Conservation (phyloP, 176 grass and related monocot genomes). For the Aegilops bicornis region DNA sequence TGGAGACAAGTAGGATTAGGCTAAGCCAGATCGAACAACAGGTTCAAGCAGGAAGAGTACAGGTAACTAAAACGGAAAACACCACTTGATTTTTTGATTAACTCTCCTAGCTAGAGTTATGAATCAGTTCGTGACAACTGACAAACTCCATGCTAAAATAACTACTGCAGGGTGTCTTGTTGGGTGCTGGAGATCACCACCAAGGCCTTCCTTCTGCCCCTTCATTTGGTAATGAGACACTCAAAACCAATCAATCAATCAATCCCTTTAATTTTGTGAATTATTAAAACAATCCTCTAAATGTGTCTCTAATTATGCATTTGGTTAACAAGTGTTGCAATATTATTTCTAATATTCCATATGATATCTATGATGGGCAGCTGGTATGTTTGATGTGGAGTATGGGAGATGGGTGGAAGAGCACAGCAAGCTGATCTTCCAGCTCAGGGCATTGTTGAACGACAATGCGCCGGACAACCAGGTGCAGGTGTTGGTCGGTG, state of each 20-base stretch:
- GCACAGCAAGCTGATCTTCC: conserved; percentile 63
- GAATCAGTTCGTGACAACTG: neutral
- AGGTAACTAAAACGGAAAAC: conserved; percentile 34
- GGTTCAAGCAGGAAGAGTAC: conserved; percentile 63
- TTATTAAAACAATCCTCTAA: neutral
- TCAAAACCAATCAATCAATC: neutral
- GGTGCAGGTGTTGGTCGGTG: conserved; percentile 51
- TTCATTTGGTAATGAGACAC: conserved; percentile 42
- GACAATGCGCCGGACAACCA: conserved; percentile 53
- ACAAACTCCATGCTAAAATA: conserved; percentile 9
- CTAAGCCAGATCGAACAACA: conserved; percentile 75
- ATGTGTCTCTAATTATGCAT: neutral
- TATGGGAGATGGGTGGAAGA: conserved; percentile 72
- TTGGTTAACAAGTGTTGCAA: neutral
- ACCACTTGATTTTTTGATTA: neutral
- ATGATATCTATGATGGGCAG: conserved; percentile 29
- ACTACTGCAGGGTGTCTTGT: conserved; percentile 39
- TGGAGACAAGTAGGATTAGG: conserved; percentile 74
- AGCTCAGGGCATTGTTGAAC: conserved; percentile 57
- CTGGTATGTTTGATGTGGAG: conserved; percentile 57
- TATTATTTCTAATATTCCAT: neutral
- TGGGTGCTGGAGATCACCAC: conserved; percentile 31
- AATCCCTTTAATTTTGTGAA: neutral
- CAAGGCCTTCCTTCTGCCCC: conserved; percentile 37
- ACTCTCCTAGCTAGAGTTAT: neutral